These are phyloP conservation scores for Hagleromyces aurorensis DNA, from an alignment of 805 yeast species.

Conservation along the genomic window DNA sequence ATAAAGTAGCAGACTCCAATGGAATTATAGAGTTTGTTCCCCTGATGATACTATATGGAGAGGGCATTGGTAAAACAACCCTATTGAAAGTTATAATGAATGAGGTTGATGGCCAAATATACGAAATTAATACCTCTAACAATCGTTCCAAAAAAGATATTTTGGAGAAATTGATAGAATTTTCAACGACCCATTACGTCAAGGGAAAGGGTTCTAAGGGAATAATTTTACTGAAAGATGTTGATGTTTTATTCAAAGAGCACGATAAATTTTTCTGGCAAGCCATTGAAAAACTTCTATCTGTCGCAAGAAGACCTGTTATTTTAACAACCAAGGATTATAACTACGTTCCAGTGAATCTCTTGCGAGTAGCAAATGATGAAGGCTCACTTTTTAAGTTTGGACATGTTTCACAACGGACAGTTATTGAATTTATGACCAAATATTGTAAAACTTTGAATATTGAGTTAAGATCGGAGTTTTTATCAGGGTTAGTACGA, in stretches of 20 bases:
- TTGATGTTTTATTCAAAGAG: conserved; percentile 66
- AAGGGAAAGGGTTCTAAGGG: conserved; percentile 47
- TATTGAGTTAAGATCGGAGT: conserved; percentile 26
- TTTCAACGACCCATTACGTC: conserved; percentile 77
- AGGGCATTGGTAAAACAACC: conserved; percentile 74
- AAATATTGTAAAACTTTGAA: conserved; percentile 25
- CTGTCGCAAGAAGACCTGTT: conserved; percentile 59
- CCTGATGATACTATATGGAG: conserved; percentile 57
- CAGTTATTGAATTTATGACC: conserved; percentile 32
- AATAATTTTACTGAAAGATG: conserved; percentile 75
- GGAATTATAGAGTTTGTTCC: conserved; percentile 59
- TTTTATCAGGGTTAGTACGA: conserved; percentile 27
- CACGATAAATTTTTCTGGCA: conserved; percentile 79
- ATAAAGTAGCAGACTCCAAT: conserved; percentile 15
- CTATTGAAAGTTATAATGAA: conserved; percentile 60
- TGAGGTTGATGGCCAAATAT: conserved; percentile 59
- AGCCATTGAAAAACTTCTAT: conserved; percentile 52
- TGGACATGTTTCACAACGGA: conserved; percentile 13
- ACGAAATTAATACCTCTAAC: conserved; percentile 74
- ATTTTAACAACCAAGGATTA: conserved; percentile 54
- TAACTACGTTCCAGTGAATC: conserved; percentile 38
- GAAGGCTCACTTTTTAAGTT: conserved; percentile 36
- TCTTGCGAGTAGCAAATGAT: conserved; percentile 39
- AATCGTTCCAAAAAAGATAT: conserved; percentile 68
- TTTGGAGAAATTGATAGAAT: conserved; percentile 56